phyloP scores from a whole-genome alignment of 495 filamentous ascomycete genomes.

The Entonaema liquescens region DNA sequence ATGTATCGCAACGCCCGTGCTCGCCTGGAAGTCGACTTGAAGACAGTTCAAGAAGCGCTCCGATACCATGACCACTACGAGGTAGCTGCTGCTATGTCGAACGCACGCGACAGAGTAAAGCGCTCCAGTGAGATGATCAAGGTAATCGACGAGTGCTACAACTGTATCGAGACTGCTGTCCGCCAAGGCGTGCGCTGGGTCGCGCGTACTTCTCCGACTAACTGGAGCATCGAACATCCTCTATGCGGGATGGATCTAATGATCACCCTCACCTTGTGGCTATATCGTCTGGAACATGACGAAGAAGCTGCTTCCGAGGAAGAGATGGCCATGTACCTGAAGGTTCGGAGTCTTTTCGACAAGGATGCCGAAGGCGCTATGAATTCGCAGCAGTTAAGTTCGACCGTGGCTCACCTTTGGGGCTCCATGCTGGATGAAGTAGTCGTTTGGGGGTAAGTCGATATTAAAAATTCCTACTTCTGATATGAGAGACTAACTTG shows the following conservation, averaged over 20 bases:
- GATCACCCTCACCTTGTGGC: slow-evolving; percentile 98
- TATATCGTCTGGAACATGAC: slow-evolving; percentile 99
- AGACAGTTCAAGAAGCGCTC: slow-evolving; percentile 93
- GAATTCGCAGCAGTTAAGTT: slow-evolving; percentile 80
- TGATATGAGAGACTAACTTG: slow-evolving; percentile 56
- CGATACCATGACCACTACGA: slow-evolving; percentile 97
- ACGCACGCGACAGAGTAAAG: slow-evolving; percentile 90
- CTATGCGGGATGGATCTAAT: slow-evolving; percentile 97
- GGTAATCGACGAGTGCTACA: slow-evolving; percentile 96
- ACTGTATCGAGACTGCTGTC: slow-evolving; percentile 97
- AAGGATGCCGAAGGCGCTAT: slow-evolving; percentile 83
- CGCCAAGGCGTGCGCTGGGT: slow-evolving; percentile 97
- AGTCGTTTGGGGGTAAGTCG: slow-evolving; percentile 90
- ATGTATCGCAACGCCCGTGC: slow-evolving; percentile 95
- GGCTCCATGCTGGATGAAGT: slow-evolving; percentile 98
- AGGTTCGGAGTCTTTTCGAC: slow-evolving; percentile 90
- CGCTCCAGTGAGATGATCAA: slow-evolving; percentile 97
- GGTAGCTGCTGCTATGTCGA: slow-evolving; percentile 95
- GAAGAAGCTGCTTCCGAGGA: slow-evolving; percentile 92
- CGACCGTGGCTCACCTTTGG: slow-evolving; percentile 93
- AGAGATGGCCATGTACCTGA: slow-evolving; percentile 93
- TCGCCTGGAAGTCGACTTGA: slow-evolving; percentile 92
- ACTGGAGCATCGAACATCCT: slow-evolving; percentile 99
- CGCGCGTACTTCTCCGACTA: slow-evolving; percentile 92
- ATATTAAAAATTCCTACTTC: not conserved